Evolutionary conservation across 2,329 filamentous ascomycete species (phyloP).

Genomic region (Fusarium illudens): DNA sequence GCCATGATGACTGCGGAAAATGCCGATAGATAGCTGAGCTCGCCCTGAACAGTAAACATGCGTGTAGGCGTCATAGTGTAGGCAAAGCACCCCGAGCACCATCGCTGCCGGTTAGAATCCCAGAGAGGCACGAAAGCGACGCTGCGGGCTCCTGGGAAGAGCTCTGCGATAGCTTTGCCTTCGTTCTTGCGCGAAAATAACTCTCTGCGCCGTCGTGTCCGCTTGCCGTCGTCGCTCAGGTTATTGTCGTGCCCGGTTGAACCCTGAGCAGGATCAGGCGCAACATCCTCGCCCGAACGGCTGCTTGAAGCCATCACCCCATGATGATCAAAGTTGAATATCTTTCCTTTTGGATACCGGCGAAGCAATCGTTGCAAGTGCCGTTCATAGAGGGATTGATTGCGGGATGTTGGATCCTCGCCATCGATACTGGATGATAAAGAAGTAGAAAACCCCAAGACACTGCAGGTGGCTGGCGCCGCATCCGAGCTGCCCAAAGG

Average conservation of each 20-base stretch:
- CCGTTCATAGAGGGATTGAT: not conserved
- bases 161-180: conserved; percentile 39
- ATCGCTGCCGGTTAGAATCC: conserved; percentile 55
- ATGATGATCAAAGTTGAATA: conserved; percentile 55
- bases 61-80: conserved; percentile 57
- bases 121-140: conserved; percentile 59
- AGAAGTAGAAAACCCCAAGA: conserved; percentile 52
- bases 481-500: conserved; percentile 38
- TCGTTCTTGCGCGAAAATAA: conserved; percentile 30
- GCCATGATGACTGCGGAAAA: conserved; percentile 66
- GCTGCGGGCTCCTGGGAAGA: conserved; percentile 56
- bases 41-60: conserved; percentile 55
- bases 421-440: conserved; percentile 46
- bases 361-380: conserved; percentile 27
- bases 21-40: conserved; percentile 60
- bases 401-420: conserved; percentile 7
- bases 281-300: conserved; percentile 40
- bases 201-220: not conserved
- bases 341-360: conserved; percentile 56
- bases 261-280: not conserved
- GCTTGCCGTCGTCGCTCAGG: not conserved
- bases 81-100: conserved; percentile 59
- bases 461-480: conserved; percentile 34
- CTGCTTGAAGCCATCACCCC: conserved; percentile 48
- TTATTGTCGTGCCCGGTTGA: not conserved